These are phyloP conservation scores for Thielaviopsis ethacetica DNA, from an alignment of 2,329 filamentous ascomycete species.

Conservation along the genomic window DNA sequence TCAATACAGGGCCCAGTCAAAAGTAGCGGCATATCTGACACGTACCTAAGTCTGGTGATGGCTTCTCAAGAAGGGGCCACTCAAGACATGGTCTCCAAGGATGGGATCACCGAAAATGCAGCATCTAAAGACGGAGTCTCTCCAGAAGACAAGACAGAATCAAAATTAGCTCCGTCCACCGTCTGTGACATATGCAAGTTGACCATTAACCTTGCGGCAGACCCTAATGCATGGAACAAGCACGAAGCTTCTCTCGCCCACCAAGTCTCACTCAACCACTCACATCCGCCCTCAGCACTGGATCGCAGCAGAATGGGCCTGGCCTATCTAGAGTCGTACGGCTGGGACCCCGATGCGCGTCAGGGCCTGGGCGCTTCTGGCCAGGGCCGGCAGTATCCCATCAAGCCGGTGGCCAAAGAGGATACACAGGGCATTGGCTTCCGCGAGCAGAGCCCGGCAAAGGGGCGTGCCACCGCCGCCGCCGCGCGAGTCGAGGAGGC, in stretches of 20 bases:
- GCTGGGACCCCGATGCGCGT: constrained; percentile 60
- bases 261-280: constrained; percentile 52
- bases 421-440: constrained; percentile 60
- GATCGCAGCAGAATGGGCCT: constrained; percentile 57
- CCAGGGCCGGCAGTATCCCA: constrained; percentile 58
- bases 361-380: constrained; percentile 54
- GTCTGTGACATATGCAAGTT: constrained; percentile 23
- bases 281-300: constrained; percentile 54
- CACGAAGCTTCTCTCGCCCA: constrained; percentile 53
- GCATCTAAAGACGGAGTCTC: not conserved
- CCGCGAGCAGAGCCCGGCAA: constrained; percentile 23
- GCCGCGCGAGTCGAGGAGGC: constrained; percentile 4
- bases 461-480: too few relatives aligned
- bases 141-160: not conserved
- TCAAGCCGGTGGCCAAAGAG: constrained; percentile 56
- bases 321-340: constrained; percentile 45
- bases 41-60: constrained; percentile 54
- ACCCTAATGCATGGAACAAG: constrained; percentile 13
- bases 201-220: constrained; percentile 16
- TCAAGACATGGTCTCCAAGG: not conserved
- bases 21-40: constrained; percentile 21
- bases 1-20: not conserved
- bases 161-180: not conserved
- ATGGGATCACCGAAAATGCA: not conserved
- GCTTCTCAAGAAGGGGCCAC: constrained; percentile 19